Percentiles rank a stretch among this genome's conserved stretches.
Evolutionary conservation across 1,284 basidiomycete genomes (phyloP).

Genomic region (Waitea zeae): DNA sequence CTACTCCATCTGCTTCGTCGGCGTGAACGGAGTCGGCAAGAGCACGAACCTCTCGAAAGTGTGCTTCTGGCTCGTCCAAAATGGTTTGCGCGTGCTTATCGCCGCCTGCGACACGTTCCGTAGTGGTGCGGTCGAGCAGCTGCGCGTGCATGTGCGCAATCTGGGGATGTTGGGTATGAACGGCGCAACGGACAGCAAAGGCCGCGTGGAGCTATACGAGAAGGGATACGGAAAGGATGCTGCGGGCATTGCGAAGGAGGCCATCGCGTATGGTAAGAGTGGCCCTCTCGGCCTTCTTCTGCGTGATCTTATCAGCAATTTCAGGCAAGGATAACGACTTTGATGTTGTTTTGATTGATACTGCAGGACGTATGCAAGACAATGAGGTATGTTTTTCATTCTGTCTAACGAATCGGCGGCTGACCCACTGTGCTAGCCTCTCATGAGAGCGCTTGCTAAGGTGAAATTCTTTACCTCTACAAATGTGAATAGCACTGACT

Average conservation of each 20-base stretch:
- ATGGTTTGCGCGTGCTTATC: constrained; percentile 83
- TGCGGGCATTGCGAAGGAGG: constrained; percentile 92
- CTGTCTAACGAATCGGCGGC: constrained; percentile 1
- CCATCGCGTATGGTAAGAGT: constrained; percentile 67
- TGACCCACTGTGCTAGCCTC: constrained; percentile 29
- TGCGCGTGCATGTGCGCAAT: constrained; percentile 93
- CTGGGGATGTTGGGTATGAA: constrained; percentile 74
- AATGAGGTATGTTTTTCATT: constrained; percentile 58
- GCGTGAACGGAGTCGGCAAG: constrained; percentile 99
- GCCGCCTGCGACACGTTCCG: constrained; percentile 98
- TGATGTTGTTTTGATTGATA: constrained; percentile 92
- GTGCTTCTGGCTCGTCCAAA: constrained; percentile 98
- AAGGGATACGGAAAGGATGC: constrained; percentile 98
- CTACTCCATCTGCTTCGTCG: constrained; percentile 93
- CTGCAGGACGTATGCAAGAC: constrained; percentile 97
- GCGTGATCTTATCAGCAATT: constrained; percentile 16
- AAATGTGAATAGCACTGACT: constrained; percentile 1
- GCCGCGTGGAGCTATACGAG: constrained; percentile 85
- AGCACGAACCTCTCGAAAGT: constrained; percentile 98
- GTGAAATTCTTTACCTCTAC: too few species aligned
- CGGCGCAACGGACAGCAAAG: constrained; percentile 48
- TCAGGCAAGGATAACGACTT: constrained; percentile 70
- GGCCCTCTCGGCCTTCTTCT: constrained; percentile 1
- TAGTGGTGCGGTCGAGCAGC: constrained; percentile 95
- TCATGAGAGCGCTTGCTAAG: constrained; percentile 98